A percentile compares a stretch with the other conserved stretches of the same genome.
phyloP scores from a whole-genome alignment of 441 rosid genomes.

The Pelargonium fulgidum region DNA sequence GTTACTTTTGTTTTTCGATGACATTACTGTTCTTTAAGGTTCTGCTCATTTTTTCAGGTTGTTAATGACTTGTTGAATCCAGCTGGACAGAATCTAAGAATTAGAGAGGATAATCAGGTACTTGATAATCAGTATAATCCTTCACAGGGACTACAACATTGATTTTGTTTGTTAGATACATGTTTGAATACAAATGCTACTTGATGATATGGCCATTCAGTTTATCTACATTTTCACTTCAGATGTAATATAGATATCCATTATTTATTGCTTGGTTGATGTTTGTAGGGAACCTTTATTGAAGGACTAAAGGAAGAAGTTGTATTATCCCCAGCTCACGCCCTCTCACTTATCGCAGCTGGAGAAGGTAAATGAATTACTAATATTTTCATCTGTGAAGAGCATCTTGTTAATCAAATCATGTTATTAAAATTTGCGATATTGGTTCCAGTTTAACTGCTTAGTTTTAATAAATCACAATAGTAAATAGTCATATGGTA shows the following conservation, averaged over 20 bases:
- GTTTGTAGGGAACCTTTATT: conserved; percentile 83
- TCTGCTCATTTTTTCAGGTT: conserved; percentile 52
- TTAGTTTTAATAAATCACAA: not conserved
- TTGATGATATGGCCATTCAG: not conserved
- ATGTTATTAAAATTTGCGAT: not conserved
- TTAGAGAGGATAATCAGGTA: conserved; percentile 98
- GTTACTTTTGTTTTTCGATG: conserved; percentile 19
- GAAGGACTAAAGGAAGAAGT: conserved; percentile 99
- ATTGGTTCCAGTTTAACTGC: not conserved
- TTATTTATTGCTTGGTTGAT: conserved; percentile 20
- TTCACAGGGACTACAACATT: not conserved
- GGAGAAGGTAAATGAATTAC: conserved; percentile 72
- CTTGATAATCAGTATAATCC: conserved; percentile 14
- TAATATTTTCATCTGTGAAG: not conserved
- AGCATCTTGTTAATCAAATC: not conserved
- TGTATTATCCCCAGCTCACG: conserved; percentile 98
- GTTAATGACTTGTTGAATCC: conserved; percentile 94
- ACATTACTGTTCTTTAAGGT: conserved; percentile 22
- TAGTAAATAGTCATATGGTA: not conserved
- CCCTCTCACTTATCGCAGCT: conserved; percentile 95
- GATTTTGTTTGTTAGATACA: not conserved
- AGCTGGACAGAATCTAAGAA: conserved; percentile 92
- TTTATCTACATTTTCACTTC: not conserved
- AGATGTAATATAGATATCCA: conserved; percentile 4
- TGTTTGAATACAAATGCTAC: not conserved